These are phyloP conservation scores for Ashbya aceris DNA, from an alignment of 1,139 yeast species.

Conservation along the genomic window DNA sequence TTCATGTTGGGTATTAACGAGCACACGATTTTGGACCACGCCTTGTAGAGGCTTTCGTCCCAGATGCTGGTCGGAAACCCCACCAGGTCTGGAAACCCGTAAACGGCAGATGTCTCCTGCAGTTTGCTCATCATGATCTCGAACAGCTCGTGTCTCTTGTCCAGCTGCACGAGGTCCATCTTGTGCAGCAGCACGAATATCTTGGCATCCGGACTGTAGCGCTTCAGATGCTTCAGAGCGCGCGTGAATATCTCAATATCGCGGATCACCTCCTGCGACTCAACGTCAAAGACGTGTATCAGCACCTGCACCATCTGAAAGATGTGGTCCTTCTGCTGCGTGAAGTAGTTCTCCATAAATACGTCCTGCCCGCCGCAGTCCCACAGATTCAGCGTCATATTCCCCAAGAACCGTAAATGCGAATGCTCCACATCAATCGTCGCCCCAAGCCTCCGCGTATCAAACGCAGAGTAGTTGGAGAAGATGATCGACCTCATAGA, in stretches of 20 bases:
- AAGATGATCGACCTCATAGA: slow-evolving; percentile 96
- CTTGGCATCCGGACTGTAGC: slow-evolving; percentile 84
- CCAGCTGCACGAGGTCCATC: slow-evolving; percentile 90
- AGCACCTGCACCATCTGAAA: slow-evolving; percentile 96
- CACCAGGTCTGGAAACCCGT: slow-evolving; percentile 57
- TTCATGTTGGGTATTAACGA: slow-evolving; percentile 89
- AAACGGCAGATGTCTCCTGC: slow-evolving; percentile 68
- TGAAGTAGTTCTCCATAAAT: slow-evolving; percentile 88
- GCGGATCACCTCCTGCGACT: slow-evolving; percentile 80
- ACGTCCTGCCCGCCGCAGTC: slow-evolving; percentile 99
- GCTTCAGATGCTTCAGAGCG: slow-evolving; percentile 71
- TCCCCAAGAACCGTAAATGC: slow-evolving; percentile 82
- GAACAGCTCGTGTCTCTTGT: slow-evolving; percentile 76
- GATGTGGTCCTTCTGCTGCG: slow-evolving; percentile 80
- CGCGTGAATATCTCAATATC: slow-evolving; percentile 88
- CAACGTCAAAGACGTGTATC: slow-evolving; percentile 94
- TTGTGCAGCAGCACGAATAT: slow-evolving; percentile 88
- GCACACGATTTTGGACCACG: slow-evolving; percentile 96
- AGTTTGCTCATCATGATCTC: slow-evolving; percentile 75
- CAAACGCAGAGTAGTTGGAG: slow-evolving; percentile 92
- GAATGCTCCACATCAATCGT: slow-evolving; percentile 98
- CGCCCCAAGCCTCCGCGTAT: slow-evolving; percentile 90
- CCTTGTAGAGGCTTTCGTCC: slow-evolving; percentile 94
- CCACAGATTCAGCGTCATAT: slow-evolving; percentile 93
- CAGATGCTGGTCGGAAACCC: slow-evolving; percentile 96